These are phyloP conservation scores for Lactarius akahatsu DNA, from an alignment of 768 basidiomycete genomes.

Conservation along the genomic window DNA sequence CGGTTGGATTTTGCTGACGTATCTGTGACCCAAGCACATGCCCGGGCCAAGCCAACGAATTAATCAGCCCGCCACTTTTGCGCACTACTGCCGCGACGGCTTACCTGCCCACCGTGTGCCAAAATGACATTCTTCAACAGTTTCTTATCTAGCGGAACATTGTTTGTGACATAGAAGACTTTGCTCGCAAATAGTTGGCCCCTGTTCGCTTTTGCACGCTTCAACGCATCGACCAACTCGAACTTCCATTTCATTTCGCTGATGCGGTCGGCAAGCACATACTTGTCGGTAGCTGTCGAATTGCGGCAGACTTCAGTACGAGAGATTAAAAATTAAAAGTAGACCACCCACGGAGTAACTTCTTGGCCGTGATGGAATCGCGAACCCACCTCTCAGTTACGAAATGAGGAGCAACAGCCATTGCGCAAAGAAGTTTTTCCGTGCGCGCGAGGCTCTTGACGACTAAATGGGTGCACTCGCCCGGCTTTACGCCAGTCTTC, in stretches of 20 bases:
- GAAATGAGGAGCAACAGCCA: constrained; percentile 61
- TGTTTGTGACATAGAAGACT: constrained; percentile 74
- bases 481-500: constrained; percentile 55
- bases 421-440: constrained; percentile 82
- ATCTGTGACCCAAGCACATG: constrained; percentile 36
- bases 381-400: constrained; percentile 69
- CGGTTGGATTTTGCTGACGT: constrained; percentile 50
- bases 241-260: constrained; percentile 69
- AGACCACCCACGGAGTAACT: constrained; percentile 58
- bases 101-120: constrained; percentile 70
- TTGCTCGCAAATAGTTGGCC: constrained; percentile 61
- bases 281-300: constrained; percentile 59
- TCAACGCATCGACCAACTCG: constrained; percentile 58
- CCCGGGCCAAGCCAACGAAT: not conserved
- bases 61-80: constrained; percentile 1
- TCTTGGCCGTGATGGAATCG: constrained; percentile 53
- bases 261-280: constrained; percentile 55
- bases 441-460: constrained; percentile 71
- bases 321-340: not conserved
- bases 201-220: constrained; percentile 50
- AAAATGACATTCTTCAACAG: constrained; percentile 67
- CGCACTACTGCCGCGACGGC: not conserved
- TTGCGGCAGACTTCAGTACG: not conserved
- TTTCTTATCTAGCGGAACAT: constrained; percentile 56
- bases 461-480: constrained; percentile 79